Conservation (phyloP, 257 asterid genomes). For the Echites panduratus region DNA sequence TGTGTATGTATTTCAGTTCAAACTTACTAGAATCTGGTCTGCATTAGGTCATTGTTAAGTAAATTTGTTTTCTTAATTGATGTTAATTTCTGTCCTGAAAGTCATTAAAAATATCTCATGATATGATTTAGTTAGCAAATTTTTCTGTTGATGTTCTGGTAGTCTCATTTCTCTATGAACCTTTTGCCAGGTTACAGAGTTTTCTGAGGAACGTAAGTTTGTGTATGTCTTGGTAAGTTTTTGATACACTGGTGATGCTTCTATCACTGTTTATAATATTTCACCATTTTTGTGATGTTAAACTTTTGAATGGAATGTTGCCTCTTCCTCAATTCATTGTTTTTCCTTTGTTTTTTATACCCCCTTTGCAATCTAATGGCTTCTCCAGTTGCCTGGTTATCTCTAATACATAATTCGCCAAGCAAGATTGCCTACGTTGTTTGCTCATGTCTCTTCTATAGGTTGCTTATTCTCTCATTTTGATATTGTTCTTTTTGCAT, state of each 20-base stretch:
- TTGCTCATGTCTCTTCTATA: background rate
- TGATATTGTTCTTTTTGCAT: background rate
- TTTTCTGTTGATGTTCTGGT: background rate
- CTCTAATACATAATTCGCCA: background rate
- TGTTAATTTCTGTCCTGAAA: background rate
- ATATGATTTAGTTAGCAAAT: background rate
- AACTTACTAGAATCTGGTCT: background rate
- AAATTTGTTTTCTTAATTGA: background rate
- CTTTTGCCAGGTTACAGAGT: constrained; percentile 4
- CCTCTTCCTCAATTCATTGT: background rate
- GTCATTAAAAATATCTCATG: background rate
- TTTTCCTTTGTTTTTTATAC: no score
- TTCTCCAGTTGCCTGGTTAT: background rate
- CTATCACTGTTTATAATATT: no score
- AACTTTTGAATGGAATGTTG: background rate
- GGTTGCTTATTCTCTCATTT: background rate
- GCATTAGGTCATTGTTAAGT: background rate
- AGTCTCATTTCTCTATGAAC: background rate
- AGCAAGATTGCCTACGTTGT: no score
- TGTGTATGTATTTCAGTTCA: background rate
- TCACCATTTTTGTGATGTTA: background rate
- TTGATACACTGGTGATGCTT: background rate
- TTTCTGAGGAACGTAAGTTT: background rate
- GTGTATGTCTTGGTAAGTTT: constrained; percentile 2
- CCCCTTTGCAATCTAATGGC: background rate